phyloP scores from a whole-genome alignment of 176 grass and related monocot genomes.

The Carex pumila region DNA sequence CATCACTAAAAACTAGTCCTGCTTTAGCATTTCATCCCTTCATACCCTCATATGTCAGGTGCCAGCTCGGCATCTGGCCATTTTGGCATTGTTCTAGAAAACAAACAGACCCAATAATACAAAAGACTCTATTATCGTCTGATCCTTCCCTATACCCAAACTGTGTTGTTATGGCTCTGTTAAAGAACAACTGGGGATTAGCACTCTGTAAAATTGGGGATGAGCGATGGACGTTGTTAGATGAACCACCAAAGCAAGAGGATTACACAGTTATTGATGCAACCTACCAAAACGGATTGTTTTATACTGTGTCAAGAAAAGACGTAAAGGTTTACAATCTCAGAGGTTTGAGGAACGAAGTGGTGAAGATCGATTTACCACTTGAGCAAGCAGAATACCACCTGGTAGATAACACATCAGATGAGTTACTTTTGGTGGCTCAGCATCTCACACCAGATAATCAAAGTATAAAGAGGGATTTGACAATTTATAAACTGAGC shows the following conservation, averaged over 20 bases:
- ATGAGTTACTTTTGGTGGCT: slow-evolving; percentile 19
- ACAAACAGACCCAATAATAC: slow-evolving; percentile 8
- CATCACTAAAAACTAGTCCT: slow-evolving; percentile 21
- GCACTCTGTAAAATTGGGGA: slow-evolving; percentile 22
- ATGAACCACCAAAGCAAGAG: slow-evolving; percentile 9
- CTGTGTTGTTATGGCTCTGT: slow-evolving; percentile 17
- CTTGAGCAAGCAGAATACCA: slow-evolving; percentile 18
- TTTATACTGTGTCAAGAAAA: slow-evolving; percentile 16
- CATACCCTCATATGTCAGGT: slow-evolving; percentile 18
- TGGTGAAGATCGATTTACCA: slow-evolving; percentile 14
- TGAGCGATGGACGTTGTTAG: slow-evolving; percentile 11
- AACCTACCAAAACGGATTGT: slow-evolving; percentile 1
- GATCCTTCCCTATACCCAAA: neutral
- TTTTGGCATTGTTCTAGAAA: slow-evolving; percentile 16
- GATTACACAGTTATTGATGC: slow-evolving; percentile 13
- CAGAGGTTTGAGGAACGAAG: neutral
- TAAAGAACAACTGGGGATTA: slow-evolving; percentile 23
- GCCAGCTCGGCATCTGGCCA: slow-evolving; percentile 15
- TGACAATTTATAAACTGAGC: slow-evolving; percentile 11
- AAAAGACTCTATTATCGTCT: slow-evolving; percentile 13
- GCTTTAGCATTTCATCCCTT: slow-evolving; percentile 19
- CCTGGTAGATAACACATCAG: slow-evolving; percentile 8
- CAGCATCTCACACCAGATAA: slow-evolving; percentile 1
- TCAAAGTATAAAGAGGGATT: neutral
- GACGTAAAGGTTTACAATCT: slow-evolving; percentile 11